Evolutionary conservation across 805 yeast genomes (phyloP).

Genomic region (Ogataea minuta): DNA sequence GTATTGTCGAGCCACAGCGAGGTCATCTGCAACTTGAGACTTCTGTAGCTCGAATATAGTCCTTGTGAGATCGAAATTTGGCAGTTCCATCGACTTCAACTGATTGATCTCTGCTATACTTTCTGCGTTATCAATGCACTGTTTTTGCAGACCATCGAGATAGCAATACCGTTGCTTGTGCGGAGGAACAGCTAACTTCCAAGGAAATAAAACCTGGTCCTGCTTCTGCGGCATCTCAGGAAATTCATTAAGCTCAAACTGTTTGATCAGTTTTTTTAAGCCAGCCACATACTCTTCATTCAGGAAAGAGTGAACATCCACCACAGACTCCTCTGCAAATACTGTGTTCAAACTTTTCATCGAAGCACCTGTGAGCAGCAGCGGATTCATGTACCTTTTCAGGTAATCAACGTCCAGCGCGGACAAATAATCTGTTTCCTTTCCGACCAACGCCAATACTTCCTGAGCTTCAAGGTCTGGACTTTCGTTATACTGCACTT

Average conservation of each 20-base stretch:
- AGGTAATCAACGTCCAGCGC: conserved; percentile 49
- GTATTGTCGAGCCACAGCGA: conserved; percentile 6
- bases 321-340: conserved; percentile 67
- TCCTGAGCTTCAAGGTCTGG: conserved; percentile 22
- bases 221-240: conserved; percentile 55
- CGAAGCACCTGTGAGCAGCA: conserved; percentile 41
- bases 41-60: conserved; percentile 13
- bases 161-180: conserved; percentile 88
- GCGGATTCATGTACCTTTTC: conserved; percentile 52
- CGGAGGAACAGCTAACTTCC: conserved; percentile 92
- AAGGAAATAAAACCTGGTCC: conserved; percentile 60
- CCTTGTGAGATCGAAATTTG: conserved; percentile 46
- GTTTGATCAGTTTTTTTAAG: conserved; percentile 49
- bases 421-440: conserved; percentile 3
- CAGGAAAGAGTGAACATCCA: conserved; percentile 65
- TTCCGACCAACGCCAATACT: conserved; percentile 37
- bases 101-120: conserved; percentile 34
- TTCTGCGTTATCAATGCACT: conserved; percentile 33
- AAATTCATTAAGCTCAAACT: conserved; percentile 55
- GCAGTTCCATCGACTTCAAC: conserved; percentile 43
- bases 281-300: conserved; percentile 49
- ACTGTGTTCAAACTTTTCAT: conserved; percentile 43
- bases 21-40: neutral
- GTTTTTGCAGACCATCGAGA: conserved; percentile 59
- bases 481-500: conserved; percentile 37